Evolutionary conservation across 2,329 filamentous ascomycete species (phyloP), one percentile per base, ranked within the genome.

Genomic region (Pestalotiopsis sp.): DNA sequence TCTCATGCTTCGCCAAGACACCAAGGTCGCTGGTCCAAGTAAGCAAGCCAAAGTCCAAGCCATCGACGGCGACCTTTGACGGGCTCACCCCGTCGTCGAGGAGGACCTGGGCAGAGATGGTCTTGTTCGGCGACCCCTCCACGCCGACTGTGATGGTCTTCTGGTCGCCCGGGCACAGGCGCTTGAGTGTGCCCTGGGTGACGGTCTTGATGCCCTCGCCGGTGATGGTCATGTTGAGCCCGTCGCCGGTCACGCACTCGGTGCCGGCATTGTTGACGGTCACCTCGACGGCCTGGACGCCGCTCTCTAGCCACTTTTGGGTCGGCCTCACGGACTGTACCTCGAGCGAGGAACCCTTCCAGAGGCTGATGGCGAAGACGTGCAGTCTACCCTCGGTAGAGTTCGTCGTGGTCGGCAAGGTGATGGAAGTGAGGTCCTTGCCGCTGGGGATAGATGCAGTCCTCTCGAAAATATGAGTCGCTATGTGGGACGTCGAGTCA

Each of bases 381-480:
- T 82, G 81, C 12, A 82, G 76, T 27, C 81, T 72, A 11, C 81
- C 79, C 5, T 76, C 76, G 0, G 78, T 79, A 1, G 74, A 72
- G 13, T 79, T 80, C 1, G 77, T 77, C 6, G 78, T 80, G 11
- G 77, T 74, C 0, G 84, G 83, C 61, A 86, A 71, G 1, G 78
- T 80, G 23, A 86, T 78, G 6, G 79, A 75, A 2, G 67, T 70
- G 11, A 86, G 73, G 17, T 71, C 74, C 71, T 83, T 84, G 1
- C 77, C 77, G 0, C 77, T 74, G 7, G 78, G 74, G 9, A 86
- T 67, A 2, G 79, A 69, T 0, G 78, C 79, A 1, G 81, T 81
- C 49, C 79, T 79, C 74, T 86, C 83, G 64, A 82, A 86, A 23
- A 86, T 82, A 70, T 83, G 80, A 4, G 79, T 78, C 3, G 76